Conservation (phyloP, 805 yeast species). For the Pichia sporocuriosa region DNA sequence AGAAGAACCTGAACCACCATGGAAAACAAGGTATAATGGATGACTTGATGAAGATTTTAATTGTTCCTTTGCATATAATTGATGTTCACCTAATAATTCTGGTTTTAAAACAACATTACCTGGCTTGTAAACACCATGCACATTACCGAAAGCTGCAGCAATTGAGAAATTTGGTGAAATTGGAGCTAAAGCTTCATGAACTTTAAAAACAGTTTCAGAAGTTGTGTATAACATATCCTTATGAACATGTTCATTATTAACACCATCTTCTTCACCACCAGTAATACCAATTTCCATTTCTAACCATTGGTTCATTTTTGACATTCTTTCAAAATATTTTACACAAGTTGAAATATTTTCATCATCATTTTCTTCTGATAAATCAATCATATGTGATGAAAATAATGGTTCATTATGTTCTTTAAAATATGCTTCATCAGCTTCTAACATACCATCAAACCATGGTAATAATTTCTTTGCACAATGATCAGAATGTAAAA, state of each 20-base stretch:
- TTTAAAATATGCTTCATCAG: constrained; percentile 89
- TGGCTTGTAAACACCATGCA: constrained; percentile 99
- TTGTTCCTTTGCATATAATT: constrained; percentile 73
- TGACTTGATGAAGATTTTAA: constrained; percentile 40
- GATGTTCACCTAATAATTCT: constrained; percentile 92
- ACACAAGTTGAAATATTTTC: constrained; percentile 92
- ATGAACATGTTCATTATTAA: constrained; percentile 90
- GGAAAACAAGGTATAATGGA: constrained; percentile 97
- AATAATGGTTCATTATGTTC: constrained; percentile 89
- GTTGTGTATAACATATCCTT: constrained; percentile 86
- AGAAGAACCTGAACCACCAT: constrained; percentile 99
- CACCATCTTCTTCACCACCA: constrained; percentile 99
- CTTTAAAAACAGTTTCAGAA: constrained; percentile 90
- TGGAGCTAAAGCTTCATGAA: constrained; percentile 82
- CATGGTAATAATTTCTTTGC: constrained; percentile 97
- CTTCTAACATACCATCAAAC: constrained; percentile 97
- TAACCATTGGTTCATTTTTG: constrained; percentile 93
- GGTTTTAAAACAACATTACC: constrained; percentile 95
- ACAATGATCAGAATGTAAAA: constrained; percentile 97
- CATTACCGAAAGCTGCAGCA: constrained; percentile 99
- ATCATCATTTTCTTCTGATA: constrained; percentile 94
- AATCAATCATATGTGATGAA: constrained; percentile 98
- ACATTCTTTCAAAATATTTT: constrained; percentile 90
- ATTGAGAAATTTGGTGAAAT: constrained; percentile 97
- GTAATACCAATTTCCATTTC: constrained; percentile 99